These are phyloP conservation scores for Plasmodium malariae DNA, from an alignment of 169 alveolate species.

Conservation along the genomic window DNA sequence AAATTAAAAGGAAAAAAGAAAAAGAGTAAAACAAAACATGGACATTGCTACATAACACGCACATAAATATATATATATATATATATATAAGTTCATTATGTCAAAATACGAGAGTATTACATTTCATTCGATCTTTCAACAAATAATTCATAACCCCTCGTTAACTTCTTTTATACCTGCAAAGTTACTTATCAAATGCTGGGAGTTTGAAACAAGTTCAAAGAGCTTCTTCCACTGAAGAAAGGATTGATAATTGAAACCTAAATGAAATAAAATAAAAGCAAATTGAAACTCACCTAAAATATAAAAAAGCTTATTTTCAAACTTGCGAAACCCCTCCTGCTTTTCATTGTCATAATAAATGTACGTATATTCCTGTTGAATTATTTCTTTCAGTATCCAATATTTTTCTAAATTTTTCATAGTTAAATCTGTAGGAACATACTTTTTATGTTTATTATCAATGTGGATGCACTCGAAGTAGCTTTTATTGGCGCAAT, in stretches of 20 bases:
- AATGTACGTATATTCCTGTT: conserved; percentile 76
- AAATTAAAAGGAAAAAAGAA: background rate
- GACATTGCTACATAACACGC: background rate
- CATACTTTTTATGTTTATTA: conserved; percentile 45
- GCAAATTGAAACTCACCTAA: conserved; percentile 77
- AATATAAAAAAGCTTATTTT: conserved; percentile 68
- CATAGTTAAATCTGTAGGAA: conserved; percentile 61
- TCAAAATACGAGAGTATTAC: too few relatives aligned
- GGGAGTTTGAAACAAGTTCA: conserved; percentile 68
- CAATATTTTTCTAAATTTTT: conserved; percentile 69
- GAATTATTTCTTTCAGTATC: conserved; percentile 69
- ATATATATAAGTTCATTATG: background rate
- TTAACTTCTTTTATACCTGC: conserved; percentile 21
- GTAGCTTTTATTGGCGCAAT: conserved; percentile 22
- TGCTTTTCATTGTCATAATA: conserved; percentile 64
- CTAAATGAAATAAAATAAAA: conserved; percentile 67
- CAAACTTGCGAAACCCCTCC: conserved; percentile 54
- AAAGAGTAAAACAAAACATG: background rate
- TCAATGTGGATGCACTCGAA: conserved; percentile 59
- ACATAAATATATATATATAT: background rate
- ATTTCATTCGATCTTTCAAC: background rate
- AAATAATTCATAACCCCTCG: background rate
- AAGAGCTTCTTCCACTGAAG: conserved; percentile 67
- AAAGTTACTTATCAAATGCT: conserved; percentile 35
- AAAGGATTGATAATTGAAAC: conserved; percentile 72